Evolutionary conservation across 352 stramenopile species (phyloP), one percentile per base, ranked within the genome.

Genomic region (Pythium rhizo-oryzae): DNA sequence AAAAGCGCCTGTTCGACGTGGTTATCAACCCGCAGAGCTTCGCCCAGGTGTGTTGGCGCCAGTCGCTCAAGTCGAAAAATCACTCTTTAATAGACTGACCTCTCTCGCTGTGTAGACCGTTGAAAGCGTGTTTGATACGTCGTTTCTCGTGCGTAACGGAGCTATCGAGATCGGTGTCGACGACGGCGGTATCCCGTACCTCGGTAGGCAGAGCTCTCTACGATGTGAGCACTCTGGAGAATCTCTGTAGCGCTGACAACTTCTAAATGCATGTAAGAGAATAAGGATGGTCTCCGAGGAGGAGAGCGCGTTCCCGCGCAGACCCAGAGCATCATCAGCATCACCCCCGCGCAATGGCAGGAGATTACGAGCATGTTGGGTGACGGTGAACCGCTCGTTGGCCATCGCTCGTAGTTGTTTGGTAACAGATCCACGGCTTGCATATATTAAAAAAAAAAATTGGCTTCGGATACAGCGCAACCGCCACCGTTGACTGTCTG

Each of bases 51-150:
- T 33, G 28, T 33, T 33, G 28, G 28, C 28, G 28, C 28, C 28
- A 33, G 28, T 33, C 28, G 28, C 28, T 33, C 28, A 33, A 33
- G 28, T 33, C 28, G 28, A 33, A 33, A 33, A 2, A 33, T 6
- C 28, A 33, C 28, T 33, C 2, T n/a, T n/a, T n/a, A n/a, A n/a
- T n/a, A n/a, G 28, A 50, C 19, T 49, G 28, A 37, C 59, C 16
- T 49, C 13, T 12, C 47, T 24, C 52, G n/a, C 13, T 1, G 12
- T 19, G 18, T 54, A 94, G 85, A 94, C 86, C 7, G 78, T 94
- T 28, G 86, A 94, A 69, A 94, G 93, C 55, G 67, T 94, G 8
- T 94, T 94, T 46, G 86, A 94, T 70, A 89, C 85, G 67, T 93
- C 84, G 18, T 94, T 94, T 62, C 73, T 94, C 2, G 84, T 94